Percentiles rank a stretch among this genome's conserved stretches.
Conservation (phyloP, 352 stramenopile genomes). For the Phytophthora cryptogea region DNA sequence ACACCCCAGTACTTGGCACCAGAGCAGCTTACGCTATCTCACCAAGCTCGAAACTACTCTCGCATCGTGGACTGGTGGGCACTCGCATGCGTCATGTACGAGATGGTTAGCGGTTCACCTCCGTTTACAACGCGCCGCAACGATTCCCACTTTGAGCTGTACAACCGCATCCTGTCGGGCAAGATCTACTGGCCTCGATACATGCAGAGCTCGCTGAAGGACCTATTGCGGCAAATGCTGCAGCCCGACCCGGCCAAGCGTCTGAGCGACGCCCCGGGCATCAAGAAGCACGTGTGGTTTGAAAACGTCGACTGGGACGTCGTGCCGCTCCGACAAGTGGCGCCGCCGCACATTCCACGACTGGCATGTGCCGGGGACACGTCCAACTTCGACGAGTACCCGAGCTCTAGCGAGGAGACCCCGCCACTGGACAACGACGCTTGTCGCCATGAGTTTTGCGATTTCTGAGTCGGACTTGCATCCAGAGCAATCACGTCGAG, state of each 20-base stretch:
- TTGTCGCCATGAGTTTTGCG: slow-evolving; percentile 41
- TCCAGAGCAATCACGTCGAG: slow-evolving; percentile 12
- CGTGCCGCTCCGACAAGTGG: slow-evolving; percentile 50
- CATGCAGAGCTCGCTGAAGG: slow-evolving; percentile 47
- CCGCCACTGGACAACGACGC: slow-evolving; percentile 34
- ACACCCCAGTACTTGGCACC: slow-evolving; percentile 77
- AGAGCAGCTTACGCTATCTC: slow-evolving; percentile 70
- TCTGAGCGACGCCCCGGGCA: slow-evolving; percentile 44
- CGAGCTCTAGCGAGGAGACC: slow-evolving; percentile 54
- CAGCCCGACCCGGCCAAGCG: slow-evolving; percentile 51
- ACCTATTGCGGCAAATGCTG: slow-evolving; percentile 76
- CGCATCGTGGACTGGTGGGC: slow-evolving; percentile 86
- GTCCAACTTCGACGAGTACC: slow-evolving; percentile 72
- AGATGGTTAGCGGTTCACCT: slow-evolving; percentile 71
- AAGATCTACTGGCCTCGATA: slow-evolving; percentile 59
- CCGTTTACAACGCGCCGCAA: slow-evolving; percentile 80
- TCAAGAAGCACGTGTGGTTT: slow-evolving; percentile 77
- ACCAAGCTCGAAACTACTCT: slow-evolving; percentile 67
- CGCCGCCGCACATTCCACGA: slow-evolving; percentile 47
- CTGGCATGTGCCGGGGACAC: slow-evolving; percentile 52
- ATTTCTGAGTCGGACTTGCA: slow-evolving; percentile 39
- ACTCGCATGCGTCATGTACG: slow-evolving; percentile 79
- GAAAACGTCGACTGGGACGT: slow-evolving; percentile 63
- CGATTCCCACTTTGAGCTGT: slow-evolving; percentile 89
- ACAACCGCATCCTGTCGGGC: slow-evolving; percentile 78